Base-by-base conservation (phyloP, 176 grass and related monocot species). In the Triticum timopheevii region DNA sequence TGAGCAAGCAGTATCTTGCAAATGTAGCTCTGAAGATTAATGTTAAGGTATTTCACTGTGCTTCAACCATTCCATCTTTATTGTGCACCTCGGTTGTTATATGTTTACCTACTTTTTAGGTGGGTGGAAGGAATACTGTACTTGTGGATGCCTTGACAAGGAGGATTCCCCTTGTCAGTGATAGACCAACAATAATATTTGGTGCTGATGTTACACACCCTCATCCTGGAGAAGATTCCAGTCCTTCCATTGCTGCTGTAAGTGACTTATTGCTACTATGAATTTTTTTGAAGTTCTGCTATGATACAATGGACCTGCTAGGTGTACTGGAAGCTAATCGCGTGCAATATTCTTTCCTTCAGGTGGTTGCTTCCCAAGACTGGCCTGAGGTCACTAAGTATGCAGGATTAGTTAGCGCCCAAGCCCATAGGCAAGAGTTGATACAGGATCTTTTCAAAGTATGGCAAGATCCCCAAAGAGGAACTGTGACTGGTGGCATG, bases 361-460 rank as follows among this genome's bases (percentile, higher is more conserved):
- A 98, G 95, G 95, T 98, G 69, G 95, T 98, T 91, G 95, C 95
- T 83, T 98, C 95, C 10, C 95, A 95, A 82, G 95, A 98, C 80
- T 98, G 95, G 93, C 93, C 93, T 33, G 95, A 98, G 77, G 87
- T 98, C 61, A 95, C 95, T 70, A 95, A 95, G 71, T 98, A 98
- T 92, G 91, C 93, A 42, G 95, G 95, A 87, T 70, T 95, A 65
- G 93, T 93, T 66, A 93, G 89, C 40, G 95, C 95, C 47, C 95
- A 98, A 87, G 91, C 95, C 15, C 95, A 98, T 84, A 85, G 95
- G 23, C 95, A 95, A 61, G 95, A 98, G 63, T 82, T 98, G 54
- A 98, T 98, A 76, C 95, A 98, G 73, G 95, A 98, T 79, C 89
- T 98, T 78, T 98, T 90, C 28, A 98, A 98, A 93, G 87, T 87